Evolutionary conservation across 208 protist genomes (phyloP).

Genomic region (Plasmodiophora brassicae): DNA sequence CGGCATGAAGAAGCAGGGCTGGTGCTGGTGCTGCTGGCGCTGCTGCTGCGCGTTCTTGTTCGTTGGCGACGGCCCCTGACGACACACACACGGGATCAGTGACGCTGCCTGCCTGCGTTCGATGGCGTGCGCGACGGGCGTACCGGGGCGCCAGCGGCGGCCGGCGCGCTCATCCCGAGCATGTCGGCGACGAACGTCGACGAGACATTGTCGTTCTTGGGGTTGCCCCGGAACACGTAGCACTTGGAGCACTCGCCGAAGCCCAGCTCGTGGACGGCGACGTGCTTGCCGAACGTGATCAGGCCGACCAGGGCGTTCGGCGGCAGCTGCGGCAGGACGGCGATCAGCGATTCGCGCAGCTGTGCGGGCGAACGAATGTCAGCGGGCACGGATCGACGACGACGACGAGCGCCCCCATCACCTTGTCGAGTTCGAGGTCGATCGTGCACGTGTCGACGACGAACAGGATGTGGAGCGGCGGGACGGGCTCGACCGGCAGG

Average conservation of each 20-base stretch:
- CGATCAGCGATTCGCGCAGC: conserved; percentile 81
- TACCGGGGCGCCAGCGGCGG: no score
- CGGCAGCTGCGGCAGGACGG: conserved; percentile 82
- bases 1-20: conserved; percentile 2
- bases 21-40: not conserved
- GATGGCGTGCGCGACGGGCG: no score
- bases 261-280: conserved; percentile 74
- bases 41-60: no score
- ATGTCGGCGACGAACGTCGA: not conserved
- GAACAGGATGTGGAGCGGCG: conserved; percentile 74
- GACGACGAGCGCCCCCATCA: not conserved
- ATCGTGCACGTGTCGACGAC: conserved; percentile 93
- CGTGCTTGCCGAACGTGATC: conserved; percentile 92
- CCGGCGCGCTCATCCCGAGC: not conserved
- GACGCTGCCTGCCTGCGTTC: no score
- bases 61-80: not conserved
- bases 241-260: conserved; percentile 61
- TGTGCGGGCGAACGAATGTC: no score
- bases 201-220: conserved; percentile 15
- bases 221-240: conserved; percentile 71
- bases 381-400: no score
- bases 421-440: conserved; percentile 48
- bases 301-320: conserved; percentile 78
- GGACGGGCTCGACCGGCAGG: conserved; percentile 52
- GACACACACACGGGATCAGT: not conserved